Conservation (phyloP, 176 grass and related monocot genomes). For the Themeda triandra region DNA sequence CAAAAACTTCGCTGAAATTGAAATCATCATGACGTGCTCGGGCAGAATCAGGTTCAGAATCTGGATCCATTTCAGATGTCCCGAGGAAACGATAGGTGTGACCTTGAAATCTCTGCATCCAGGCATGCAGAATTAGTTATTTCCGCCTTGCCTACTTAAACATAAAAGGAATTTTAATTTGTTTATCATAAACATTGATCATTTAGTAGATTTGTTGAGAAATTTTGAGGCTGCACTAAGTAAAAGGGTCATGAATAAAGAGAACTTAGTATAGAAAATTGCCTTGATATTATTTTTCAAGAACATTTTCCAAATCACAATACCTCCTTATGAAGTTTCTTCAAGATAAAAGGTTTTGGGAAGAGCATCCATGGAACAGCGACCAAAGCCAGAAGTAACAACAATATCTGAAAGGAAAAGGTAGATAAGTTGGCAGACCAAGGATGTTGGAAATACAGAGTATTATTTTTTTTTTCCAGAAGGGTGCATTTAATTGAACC, state of each 20-base stretch:
- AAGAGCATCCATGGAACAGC: constrained; percentile 99
- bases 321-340: constrained; percentile 92
- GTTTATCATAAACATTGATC: neutral
- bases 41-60: constrained; percentile 95
- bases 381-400: constrained; percentile 78
- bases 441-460: constrained; percentile 23
- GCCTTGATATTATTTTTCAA: neutral
- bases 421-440: constrained; percentile 17
- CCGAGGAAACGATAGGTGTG: constrained; percentile 89
- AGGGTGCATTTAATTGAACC: constrained; percentile 48
- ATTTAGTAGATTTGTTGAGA: neutral
- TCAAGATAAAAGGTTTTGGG: constrained; percentile 92
- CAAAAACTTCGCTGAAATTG: constrained; percentile 99
- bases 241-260: neutral
- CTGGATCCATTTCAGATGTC: constrained; percentile 87
- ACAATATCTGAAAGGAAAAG: constrained; percentile 60
- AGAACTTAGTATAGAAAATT: neutral
- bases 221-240: neutral
- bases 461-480: constrained; percentile 13
- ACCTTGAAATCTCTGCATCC: constrained; percentile 93
- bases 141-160: constrained; percentile 2
- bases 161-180: neutral
- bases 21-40: constrained; percentile 85
- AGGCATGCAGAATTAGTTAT: constrained; percentile 11
- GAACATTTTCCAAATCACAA: constrained; percentile 9